Percentiles rank a stretch among this genome's conserved stretches.
phyloP scores from a whole-genome alignment of 2,329 filamentous ascomycete genomes.

The Fusarium sterilihyphosum region DNA sequence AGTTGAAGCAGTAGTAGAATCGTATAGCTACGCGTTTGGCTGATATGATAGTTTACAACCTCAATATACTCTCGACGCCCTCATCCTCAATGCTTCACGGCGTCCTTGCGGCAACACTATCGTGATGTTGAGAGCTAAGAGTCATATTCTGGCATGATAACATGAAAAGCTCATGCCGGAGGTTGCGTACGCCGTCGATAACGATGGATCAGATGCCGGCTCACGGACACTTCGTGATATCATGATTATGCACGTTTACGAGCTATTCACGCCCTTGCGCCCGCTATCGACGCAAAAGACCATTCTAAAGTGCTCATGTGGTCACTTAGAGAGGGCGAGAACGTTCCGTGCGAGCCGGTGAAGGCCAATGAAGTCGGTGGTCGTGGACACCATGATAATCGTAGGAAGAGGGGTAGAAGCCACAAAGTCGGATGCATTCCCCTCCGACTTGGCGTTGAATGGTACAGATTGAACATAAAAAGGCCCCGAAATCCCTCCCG shows the following conservation, averaged over 20 bases:
- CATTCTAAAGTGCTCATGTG: neutral
- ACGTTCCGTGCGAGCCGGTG: neutral
- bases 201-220: neutral
- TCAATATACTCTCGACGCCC: neutral
- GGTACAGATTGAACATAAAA: no score
- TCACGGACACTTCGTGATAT: neutral
- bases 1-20: neutral
- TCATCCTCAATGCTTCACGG: neutral
- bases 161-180: neutral
- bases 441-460: no score
- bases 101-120: neutral
- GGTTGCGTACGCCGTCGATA: neutral
- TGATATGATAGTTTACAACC: no score
- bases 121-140: neutral
- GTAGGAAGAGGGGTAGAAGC: no score
- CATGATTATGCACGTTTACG: neutral
- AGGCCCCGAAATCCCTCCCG: no score
- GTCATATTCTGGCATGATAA: neutral
- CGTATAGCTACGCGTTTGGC: fast-evolving
- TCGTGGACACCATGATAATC: neutral
- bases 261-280: neutral
- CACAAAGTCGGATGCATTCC: no score
- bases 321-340: neutral
- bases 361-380: neutral
- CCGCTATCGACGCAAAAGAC: neutral